Conservation (phyloP, 768 basidiomycete species). For the Serendipita sp. region DNA sequence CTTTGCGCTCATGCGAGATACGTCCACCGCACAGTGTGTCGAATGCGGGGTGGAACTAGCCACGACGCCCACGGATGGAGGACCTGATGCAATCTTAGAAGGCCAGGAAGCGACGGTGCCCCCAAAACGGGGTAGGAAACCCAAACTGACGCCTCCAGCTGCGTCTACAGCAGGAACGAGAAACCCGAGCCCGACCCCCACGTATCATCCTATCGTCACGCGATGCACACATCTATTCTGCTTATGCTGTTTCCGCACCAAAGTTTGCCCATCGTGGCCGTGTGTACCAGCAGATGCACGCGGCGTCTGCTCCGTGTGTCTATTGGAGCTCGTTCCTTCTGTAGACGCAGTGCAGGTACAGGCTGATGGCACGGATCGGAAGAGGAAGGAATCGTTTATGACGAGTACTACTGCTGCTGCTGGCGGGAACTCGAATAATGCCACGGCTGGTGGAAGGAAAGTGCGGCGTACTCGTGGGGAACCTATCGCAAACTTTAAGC, state of each 20-base stretch:
- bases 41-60: conserved; percentile 74
- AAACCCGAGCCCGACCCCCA: conserved; percentile 45
- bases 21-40: conserved; percentile 73
- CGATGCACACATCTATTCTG: conserved; percentile 93
- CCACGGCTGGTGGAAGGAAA: conserved; percentile 7
- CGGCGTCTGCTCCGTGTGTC: conserved; percentile 62
- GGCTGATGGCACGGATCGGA: conserved; percentile 28
- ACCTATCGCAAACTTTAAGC: conserved; percentile 38
- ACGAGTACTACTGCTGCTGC: background rate
- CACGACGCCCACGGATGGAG: conserved; percentile 27
- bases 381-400: conserved; percentile 8
- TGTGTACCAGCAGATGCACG: conserved; percentile 39
- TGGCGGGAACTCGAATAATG: background rate
- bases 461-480: conserved; percentile 5
- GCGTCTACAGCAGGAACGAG: conserved; percentile 57
- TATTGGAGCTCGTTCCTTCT: conserved; percentile 39
- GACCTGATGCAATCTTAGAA: conserved; percentile 26
- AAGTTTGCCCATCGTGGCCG: conserved; percentile 72
- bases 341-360: conserved; percentile 72
- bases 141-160: conserved; percentile 8
- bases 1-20: conserved; percentile 70
- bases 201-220: conserved; percentile 57
- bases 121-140: conserved; percentile 34
- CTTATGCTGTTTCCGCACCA: conserved; percentile 61
- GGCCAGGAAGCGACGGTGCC: conserved; percentile 36